phyloP scores from a whole-genome alignment of 768 basidiomycete genomes.

The Tubosaeta sp. region DNA sequence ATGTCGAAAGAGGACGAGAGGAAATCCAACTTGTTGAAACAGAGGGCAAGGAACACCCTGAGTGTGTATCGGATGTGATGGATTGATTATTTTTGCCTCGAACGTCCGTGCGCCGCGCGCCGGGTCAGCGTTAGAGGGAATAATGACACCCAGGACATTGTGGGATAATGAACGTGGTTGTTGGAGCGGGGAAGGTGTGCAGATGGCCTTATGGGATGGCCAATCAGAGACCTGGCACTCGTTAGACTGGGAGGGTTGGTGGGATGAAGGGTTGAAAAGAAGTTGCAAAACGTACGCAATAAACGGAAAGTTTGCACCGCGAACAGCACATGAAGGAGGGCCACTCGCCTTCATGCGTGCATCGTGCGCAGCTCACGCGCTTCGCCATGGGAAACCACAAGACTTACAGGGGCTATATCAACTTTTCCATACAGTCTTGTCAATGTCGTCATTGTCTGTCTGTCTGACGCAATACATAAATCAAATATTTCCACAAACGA shows the following conservation, averaged over 20 bases:
- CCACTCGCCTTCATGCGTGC: slow-evolving; percentile 12
- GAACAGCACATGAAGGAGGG: slow-evolving; percentile 23
- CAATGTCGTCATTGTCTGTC: background rate
- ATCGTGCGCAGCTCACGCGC: slow-evolving; percentile 10
- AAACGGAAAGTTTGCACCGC: slow-evolving; percentile 20
- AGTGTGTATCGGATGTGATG: slow-evolving; percentile 25
- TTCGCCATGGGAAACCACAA: background rate
- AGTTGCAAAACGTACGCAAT: slow-evolving; percentile 16
- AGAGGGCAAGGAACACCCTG: slow-evolving; percentile 24
- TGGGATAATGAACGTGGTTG: background rate
- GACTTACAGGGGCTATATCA: background rate
- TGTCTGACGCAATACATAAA: background rate
- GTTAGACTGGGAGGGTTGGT: slow-evolving; percentile 12
- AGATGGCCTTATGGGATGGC: slow-evolving; percentile 16
- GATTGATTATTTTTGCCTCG: slow-evolving; percentile 16
- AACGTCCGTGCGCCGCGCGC: slow-evolving; percentile 20
- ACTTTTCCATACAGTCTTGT: background rate
- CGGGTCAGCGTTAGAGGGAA: slow-evolving; percentile 24
- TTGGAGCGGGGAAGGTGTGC: slow-evolving; percentile 1
- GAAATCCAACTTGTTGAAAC: slow-evolving; percentile 26
- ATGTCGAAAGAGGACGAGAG: slow-evolving; percentile 28
- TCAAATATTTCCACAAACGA: background rate
- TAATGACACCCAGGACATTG: slow-evolving; percentile 16
- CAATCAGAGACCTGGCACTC: slow-evolving; percentile 24
- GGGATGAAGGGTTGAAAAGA: background rate